Conservation (phyloP, 2,329 filamentous ascomycete species). For the Aspergillus aculeatinus region DNA sequence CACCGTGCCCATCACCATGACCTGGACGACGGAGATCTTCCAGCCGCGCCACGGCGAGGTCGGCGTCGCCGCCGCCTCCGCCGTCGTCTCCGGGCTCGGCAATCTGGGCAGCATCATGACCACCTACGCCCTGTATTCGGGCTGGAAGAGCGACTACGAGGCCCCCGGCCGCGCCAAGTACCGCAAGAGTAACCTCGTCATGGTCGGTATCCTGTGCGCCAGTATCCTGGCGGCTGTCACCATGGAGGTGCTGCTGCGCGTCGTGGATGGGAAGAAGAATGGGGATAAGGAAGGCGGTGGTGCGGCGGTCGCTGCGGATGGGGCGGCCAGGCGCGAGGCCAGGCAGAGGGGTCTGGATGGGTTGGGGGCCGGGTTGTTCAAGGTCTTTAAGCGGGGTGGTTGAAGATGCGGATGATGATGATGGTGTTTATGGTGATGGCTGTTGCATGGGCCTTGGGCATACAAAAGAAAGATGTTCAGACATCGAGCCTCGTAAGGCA, state of each 20-base stretch:
- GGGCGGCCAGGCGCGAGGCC: conserved; percentile 37
- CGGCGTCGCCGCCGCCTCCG: conserved; percentile 80
- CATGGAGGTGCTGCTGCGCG: conserved; percentile 65
- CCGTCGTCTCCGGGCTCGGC: conserved; percentile 80
- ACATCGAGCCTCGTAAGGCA: too few species aligned
- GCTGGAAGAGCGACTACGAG: conserved; percentile 75
- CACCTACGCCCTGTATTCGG: conserved; percentile 84
- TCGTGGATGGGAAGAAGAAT: conserved; percentile 35
- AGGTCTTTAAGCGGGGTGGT: conserved; percentile 6
- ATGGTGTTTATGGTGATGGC: not conserved
- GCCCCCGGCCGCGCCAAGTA: conserved; percentile 66
- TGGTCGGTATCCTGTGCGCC: conserved; percentile 78
- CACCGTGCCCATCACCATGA: conserved; percentile 90
- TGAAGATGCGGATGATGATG: too few species aligned
- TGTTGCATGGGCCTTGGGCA: not conserved
- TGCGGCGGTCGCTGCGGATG: conserved; percentile 23
- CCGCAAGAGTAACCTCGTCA: conserved; percentile 78
- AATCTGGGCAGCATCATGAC: conserved; percentile 84
- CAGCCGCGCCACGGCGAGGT: conserved; percentile 86
- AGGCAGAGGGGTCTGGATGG: conserved; percentile 40
- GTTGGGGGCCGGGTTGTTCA: conserved; percentile 20
- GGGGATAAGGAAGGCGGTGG: conserved; percentile 15
- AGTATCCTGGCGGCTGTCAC: conserved; percentile 68
- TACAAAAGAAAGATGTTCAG: too few species aligned
- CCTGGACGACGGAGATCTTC: conserved; percentile 89